A percentile compares a stretch with the other conserved stretches of the same genome.
Conservation (phyloP, 2,329 filamentous ascomycete genomes). For the Pseudogymnoascus sp. region DNA sequence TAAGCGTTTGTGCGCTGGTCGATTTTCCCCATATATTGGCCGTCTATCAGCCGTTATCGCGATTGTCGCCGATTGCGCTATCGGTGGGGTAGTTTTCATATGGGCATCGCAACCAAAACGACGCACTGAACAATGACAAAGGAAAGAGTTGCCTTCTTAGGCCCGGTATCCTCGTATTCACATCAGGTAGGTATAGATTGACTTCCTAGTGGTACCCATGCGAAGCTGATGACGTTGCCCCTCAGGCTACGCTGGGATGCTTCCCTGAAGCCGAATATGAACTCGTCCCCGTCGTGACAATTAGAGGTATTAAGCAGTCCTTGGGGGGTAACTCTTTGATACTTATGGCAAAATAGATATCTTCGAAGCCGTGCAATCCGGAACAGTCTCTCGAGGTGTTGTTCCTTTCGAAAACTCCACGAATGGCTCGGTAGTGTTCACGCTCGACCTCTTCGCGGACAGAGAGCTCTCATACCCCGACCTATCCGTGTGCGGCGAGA, state of each 20-base stretch:
- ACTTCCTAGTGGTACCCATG: conserved; percentile 17
- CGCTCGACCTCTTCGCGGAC: conserved; percentile 81
- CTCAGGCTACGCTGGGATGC: conserved; percentile 44
- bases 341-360: conserved; percentile 47
- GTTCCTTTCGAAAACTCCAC: conserved; percentile 95
- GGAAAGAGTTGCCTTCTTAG: conserved; percentile 46
- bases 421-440: conserved; percentile 86
- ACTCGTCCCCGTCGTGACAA: conserved; percentile 36
- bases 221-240: conserved; percentile 23
- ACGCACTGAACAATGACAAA: conserved; percentile 1
- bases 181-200: conserved; percentile 47
- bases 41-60: not conserved
- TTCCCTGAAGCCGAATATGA: conserved; percentile 33
- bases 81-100: conserved; percentile 7
- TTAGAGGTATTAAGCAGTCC: conserved; percentile 29
- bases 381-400: conserved; percentile 60
- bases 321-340: conserved; percentile 8
- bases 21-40: not conserved
- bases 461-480: conserved; percentile 53
- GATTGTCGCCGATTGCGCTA: conserved; percentile 2
- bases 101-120: conserved; percentile 5
- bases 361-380: conserved; percentile 67
- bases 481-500: conserved; percentile 71
- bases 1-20: not conserved
- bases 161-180: conserved; percentile 58